These are phyloP conservation scores for Polyporus arcularius DNA, from an alignment of 768 basidiomycete genomes.

Conservation along the genomic window DNA sequence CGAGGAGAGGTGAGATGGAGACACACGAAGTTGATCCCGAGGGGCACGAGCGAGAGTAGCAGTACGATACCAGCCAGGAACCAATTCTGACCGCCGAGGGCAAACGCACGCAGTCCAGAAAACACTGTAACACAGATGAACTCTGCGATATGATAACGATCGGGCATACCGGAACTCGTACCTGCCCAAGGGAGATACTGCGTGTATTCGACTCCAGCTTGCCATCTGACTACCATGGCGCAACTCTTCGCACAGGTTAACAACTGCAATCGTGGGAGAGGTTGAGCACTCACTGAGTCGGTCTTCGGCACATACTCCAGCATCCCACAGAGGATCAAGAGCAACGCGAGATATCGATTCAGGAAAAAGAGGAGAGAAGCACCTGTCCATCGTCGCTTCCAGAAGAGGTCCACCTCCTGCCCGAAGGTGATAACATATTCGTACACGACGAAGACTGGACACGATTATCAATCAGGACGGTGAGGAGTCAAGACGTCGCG, in stretches of 20 bases:
- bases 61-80: neutral
- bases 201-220: neutral
- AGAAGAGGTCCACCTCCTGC: neutral
- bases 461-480: neutral
- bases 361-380: neutral
- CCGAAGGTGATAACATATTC: neutral
- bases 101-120: conserved; percentile 5
- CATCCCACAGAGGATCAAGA: neutral
- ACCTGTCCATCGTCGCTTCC: neutral
- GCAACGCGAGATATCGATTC: neutral
- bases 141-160: neutral
- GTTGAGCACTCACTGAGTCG: neutral
- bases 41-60: neutral
- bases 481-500: neutral
- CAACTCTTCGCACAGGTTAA: neutral
- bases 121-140: neutral
- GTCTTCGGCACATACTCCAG: neutral
- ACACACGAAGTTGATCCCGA: conserved; percentile 2
- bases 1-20: neutral
- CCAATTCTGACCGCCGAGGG: conserved; percentile 3
- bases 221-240: neutral
- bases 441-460: neutral
- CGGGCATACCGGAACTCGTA: neutral
- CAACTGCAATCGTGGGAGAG: neutral
- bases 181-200: neutral